Evolutionary conservation across 352 stramenopile species (phyloP), one percentile per base, ranked within the genome.

Genomic region (Phytophthora palmivora): DNA sequence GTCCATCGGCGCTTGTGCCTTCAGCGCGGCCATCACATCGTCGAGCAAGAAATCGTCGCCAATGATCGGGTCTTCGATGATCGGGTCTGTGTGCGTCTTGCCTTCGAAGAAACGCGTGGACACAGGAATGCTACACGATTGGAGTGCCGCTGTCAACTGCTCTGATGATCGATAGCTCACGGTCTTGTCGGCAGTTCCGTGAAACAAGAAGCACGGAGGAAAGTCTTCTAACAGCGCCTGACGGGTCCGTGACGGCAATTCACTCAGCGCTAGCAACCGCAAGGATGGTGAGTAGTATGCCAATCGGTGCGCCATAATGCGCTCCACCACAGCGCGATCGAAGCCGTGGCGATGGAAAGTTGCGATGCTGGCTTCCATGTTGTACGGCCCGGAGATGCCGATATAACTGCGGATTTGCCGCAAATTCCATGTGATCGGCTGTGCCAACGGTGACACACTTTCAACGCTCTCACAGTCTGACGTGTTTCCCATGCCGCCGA

Each of bases 51-150:
- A 77, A 53, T 91, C 76, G 60, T 91, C 78, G 43, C 82, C 82
- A 15, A 76, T 47, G 28, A 89, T 91, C 10, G 82, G 82, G 59
- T 91, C 82, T 59, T 98, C 92, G 44, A 98, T 87, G 61, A 98
- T 98, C 19, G 92, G 88, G 73, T 98, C 92, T 5, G 92, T 98
- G 67, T 98, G 92, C 15, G 82, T 91, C 83, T 93, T 97, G 54
- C 70, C 73, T 16, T 82, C 54, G 43, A 97, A 98, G 30, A 83
- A 86, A 33, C 82, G 69, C 39, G 78, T 74, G n/a, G 74, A 72
- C 12, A 92, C 84, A 5, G 51, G 56, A 7, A 86, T 54, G 4
- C 60, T 69, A 42, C 79, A 84, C 6, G 75, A 52, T 47, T 72
- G 42, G 22, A 94, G 67, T 2, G 82, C 74, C 5, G 68, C 30